Percentiles rank a stretch among this genome's conserved stretches.
phyloP scores from a whole-genome alignment of 2,329 filamentous ascomycete species.

The Talaromyces marneffei region DNA sequence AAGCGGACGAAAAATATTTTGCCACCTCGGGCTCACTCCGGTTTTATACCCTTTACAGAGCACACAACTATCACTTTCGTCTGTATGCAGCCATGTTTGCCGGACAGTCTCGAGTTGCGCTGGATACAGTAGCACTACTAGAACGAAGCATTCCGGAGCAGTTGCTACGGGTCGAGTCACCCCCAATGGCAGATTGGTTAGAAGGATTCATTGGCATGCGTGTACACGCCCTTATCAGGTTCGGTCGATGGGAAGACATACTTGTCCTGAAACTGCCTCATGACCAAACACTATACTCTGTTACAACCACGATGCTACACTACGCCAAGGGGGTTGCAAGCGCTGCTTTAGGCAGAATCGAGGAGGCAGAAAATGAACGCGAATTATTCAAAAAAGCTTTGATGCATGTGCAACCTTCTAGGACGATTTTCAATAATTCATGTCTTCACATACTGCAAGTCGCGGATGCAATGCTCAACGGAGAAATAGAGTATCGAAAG shows the following conservation, averaged over 20 bases:
- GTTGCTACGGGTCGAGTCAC: constrained; percentile 40
- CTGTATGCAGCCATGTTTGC: constrained; percentile 71
- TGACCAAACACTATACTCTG: constrained; percentile 55
- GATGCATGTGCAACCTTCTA: constrained; percentile 48
- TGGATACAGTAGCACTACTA: constrained; percentile 53
- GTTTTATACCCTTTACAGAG: constrained; percentile 69
- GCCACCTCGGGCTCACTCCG: constrained; percentile 53
- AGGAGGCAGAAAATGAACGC: constrained; percentile 39
- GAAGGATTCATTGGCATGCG: constrained; percentile 15
- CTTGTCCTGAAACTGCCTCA: constrained; percentile 11
- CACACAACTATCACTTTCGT: constrained; percentile 66
- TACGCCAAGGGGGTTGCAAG: constrained; percentile 62
- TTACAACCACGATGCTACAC: constrained; percentile 58
- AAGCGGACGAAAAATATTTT: constrained; percentile 61
- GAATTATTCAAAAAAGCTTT: constrained; percentile 47
- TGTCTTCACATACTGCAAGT: constrained; percentile 57
- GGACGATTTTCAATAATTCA: constrained; percentile 62
- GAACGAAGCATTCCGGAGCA: constrained; percentile 57
- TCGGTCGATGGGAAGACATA: constrained; percentile 17
- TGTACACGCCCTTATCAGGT: constrained; percentile 16
- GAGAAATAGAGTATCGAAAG: constrained; percentile 60
- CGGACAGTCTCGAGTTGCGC: constrained; percentile 55
- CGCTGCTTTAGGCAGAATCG: constrained; percentile 51
- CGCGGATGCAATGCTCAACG: constrained; percentile 53
- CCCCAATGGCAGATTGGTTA: constrained; percentile 18